These are phyloP conservation scores for Trichoderma sp. DNA, from an alignment of 2,329 filamentous ascomycete genomes.

Conservation along the genomic window DNA sequence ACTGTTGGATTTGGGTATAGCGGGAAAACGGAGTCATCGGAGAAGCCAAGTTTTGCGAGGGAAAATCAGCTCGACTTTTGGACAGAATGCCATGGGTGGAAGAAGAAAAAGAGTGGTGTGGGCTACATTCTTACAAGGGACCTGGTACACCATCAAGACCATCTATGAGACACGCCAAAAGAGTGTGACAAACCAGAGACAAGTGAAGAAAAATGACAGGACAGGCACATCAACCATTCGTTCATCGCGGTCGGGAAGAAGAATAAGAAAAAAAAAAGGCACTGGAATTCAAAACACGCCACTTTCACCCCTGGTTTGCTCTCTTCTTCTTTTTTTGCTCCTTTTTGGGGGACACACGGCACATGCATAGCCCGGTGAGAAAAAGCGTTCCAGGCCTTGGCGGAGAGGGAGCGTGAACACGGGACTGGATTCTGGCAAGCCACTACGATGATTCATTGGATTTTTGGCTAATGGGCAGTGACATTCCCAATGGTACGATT, in stretches of 20 bases:
- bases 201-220: neutral
- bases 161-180: neutral
- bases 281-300: neutral
- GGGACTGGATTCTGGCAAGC: neutral
- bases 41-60: neutral
- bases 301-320: neutral
- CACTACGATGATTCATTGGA: neutral
- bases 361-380: neutral
- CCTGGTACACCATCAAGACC: neutral
- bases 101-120: neutral
- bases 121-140: neutral
- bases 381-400: neutral
- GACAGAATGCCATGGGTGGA: neutral
- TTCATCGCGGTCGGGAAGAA: neutral
- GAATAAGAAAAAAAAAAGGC: neutral
- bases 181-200: neutral
- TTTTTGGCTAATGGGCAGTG: neutral
- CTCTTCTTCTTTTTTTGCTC: neutral
- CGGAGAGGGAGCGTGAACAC: neutral
- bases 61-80: neutral
- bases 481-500: neutral
- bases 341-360: neutral
- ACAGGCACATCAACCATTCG: neutral
- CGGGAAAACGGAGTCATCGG: neutral
- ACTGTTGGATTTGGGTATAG: neutral